A percentile compares a stretch with the other conserved stretches of the same genome.
These are phyloP conservation scores for Lichina pygmaea DNA, from an alignment of 495 filamentous ascomycete genomes.

Conservation along the genomic window DNA sequence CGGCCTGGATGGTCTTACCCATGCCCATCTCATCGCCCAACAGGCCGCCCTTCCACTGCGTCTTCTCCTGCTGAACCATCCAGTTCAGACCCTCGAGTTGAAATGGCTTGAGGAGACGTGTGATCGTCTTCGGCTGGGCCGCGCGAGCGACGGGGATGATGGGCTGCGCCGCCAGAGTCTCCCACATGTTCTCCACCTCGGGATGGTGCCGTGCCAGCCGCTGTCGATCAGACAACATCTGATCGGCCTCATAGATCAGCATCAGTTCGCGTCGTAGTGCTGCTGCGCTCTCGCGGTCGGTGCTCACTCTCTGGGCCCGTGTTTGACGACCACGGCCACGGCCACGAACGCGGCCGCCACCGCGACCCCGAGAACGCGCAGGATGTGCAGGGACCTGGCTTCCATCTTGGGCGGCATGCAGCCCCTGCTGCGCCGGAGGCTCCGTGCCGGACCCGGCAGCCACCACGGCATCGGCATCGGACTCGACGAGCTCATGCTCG, in stretches of 20 bases:
- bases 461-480: too few species aligned
- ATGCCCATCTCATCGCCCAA: constrained; percentile 95
- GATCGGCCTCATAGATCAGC: constrained; percentile 6
- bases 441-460: too few species aligned
- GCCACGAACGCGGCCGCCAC: too few species aligned
- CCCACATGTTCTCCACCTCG: constrained; percentile 58
- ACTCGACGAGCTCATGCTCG: too few species aligned
- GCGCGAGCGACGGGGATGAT: constrained; percentile 35
- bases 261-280: background rate
- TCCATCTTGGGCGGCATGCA: too few species aligned
- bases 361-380: too few species aligned
- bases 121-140: constrained; percentile 53
- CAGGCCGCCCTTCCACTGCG: constrained; percentile 61
- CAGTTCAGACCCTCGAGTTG: constrained; percentile 82
- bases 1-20: constrained; percentile 94
- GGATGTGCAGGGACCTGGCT: too few species aligned
- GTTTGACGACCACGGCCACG: too few species aligned
- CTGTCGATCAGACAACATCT: constrained; percentile 16
- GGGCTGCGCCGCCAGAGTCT: constrained; percentile 36
- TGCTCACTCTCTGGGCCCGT: too few species aligned
- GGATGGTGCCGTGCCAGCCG: constrained; percentile 59
- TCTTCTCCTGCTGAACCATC: constrained; percentile 75
- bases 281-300: too few species aligned
- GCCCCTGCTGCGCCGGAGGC: too few species aligned
- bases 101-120: constrained; percentile 62